Conservation (phyloP, 805 yeast genomes). For the Clavispora santaluciae region DNA sequence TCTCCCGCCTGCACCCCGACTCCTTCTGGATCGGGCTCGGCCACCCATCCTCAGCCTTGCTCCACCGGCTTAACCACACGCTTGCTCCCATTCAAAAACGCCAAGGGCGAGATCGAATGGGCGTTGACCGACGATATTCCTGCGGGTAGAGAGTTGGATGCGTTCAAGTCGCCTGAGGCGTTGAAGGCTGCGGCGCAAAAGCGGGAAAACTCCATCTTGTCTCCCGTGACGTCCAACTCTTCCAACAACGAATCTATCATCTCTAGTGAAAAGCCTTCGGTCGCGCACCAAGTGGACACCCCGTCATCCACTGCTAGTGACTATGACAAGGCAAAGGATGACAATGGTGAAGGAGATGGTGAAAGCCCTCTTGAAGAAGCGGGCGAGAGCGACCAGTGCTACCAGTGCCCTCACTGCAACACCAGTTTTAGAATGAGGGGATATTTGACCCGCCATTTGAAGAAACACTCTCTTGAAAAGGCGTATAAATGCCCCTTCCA, state of each 20-base stretch:
- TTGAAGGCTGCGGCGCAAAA: constrained; percentile 1
- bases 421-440: constrained; percentile 48
- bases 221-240: constrained; percentile 37
- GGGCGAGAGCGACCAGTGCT: constrained; percentile 20
- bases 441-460: constrained; percentile 51
- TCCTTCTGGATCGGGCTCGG: not conserved
- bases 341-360: constrained; percentile 6
- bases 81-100: constrained; percentile 47
- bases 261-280: constrained; percentile 13
- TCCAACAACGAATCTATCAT: constrained; percentile 30
- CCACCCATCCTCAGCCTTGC: constrained; percentile 31
- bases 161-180: constrained; percentile 15
- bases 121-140: constrained; percentile 42
- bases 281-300: constrained; percentile 21
- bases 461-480: constrained; percentile 45
- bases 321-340: constrained; percentile 15
- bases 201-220: constrained; percentile 15
- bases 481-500: constrained; percentile 56
- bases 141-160: constrained; percentile 25
- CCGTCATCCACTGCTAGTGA: constrained; percentile 26
- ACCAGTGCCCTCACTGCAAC: constrained; percentile 46
- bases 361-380: constrained; percentile 5
- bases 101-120: constrained; percentile 56
- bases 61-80: constrained; percentile 47
- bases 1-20: not conserved